Percentiles rank a stretch among this genome's conserved stretches.
phyloP scores from a whole-genome alignment of 1,284 basidiomycete species.

The Ustilago bromivora region DNA sequence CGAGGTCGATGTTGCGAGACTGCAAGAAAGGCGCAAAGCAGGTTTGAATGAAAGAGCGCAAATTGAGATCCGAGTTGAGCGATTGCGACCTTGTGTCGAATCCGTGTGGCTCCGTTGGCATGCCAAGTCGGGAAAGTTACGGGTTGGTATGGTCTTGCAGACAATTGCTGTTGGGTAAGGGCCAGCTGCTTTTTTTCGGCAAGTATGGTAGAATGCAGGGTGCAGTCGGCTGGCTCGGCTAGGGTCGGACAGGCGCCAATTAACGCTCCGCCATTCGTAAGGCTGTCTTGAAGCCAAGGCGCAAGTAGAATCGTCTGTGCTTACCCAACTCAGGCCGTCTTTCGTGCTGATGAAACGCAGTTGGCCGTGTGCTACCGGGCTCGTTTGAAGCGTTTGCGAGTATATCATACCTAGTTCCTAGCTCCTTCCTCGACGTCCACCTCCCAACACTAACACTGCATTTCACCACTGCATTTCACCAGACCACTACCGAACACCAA shows the following conservation, averaged over 20 bases:
- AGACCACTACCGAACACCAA: background rate
- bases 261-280: slow-evolving; percentile 1
- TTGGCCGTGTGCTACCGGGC: background rate
- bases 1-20: too few species aligned
- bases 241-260: slow-evolving; percentile 8
- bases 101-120: background rate
- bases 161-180: too few species aligned
- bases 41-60: too few species aligned
- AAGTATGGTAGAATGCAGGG: background rate
- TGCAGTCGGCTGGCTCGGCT: slow-evolving; percentile 1
- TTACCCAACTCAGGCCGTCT: background rate
- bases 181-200: background rate
- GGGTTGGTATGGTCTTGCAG: background rate
- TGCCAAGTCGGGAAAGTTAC: background rate
- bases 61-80: too few species aligned
- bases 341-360: background rate
- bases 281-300: background rate
- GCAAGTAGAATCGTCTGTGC: background rate
- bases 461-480: background rate
- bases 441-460: background rate
- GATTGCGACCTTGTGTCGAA: background rate
- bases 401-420: background rate
- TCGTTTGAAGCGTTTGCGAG: background rate
- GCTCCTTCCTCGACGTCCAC: background rate
- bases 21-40: too few species aligned